Conservation (phyloP, 352 stramenopile species). For the Blastocystis sp. region DNA sequence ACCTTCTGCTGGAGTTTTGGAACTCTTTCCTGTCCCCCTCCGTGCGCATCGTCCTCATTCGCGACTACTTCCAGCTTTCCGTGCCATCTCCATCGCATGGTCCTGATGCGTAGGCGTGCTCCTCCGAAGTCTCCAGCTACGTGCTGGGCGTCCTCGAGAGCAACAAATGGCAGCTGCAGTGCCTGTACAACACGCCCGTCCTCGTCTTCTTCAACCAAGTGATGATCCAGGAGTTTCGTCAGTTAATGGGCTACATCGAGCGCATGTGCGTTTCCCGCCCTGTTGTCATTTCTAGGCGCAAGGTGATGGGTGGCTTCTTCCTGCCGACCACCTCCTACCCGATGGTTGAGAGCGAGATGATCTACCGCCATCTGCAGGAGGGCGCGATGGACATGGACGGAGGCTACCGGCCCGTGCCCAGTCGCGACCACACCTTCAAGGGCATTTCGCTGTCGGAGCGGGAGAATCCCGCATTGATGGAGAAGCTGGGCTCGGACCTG, state of each 20-base stretch:
- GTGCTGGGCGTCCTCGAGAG: neutral
- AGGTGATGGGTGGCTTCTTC: conserved; percentile 45
- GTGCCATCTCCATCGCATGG: neutral
- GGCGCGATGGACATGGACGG: conserved; percentile 13
- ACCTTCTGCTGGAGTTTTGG: conserved; percentile 51
- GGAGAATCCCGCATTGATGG: conserved; percentile 31
- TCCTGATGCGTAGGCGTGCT: neutral
- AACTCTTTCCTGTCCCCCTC: conserved; percentile 36
- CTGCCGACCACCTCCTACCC: conserved; percentile 5
- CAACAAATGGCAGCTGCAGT: conserved; percentile 26
- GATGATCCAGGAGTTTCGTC: conserved; percentile 13
- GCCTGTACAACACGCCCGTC: neutral
- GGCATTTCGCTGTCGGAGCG: conserved; percentile 12
- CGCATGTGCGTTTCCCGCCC: neutral
- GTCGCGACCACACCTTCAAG: conserved; percentile 13
- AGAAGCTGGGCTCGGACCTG: conserved; percentile 22
- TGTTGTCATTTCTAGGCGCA: neutral
- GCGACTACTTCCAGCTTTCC: conserved; percentile 43
- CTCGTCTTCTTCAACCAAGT: conserved; percentile 28
- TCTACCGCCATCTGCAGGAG: conserved; percentile 31
- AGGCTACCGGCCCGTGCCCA: neutral
- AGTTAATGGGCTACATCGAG: conserved; percentile 27
- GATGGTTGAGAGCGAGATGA: neutral
- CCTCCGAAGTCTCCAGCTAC: neutral
- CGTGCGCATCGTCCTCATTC: neutral